Evolutionary conservation across 495 filamentous ascomycete genomes (phyloP).

Genomic region (Hypoxylon trugodes): DNA sequence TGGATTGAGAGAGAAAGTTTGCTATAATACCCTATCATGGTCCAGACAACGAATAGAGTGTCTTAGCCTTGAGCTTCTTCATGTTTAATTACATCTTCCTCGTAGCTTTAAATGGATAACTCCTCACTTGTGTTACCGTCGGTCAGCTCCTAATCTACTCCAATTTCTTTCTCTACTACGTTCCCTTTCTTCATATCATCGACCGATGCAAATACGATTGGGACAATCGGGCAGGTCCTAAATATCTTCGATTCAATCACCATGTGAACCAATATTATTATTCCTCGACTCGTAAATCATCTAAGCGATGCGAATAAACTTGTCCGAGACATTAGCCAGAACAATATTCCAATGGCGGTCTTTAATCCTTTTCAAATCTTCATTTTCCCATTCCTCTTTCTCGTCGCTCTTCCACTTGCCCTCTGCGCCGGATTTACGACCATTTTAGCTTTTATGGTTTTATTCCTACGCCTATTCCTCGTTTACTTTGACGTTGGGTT

Average conservation of each 20-base stretch:
- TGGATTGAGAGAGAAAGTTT: conserved; percentile 26
- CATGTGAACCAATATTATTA: conserved; percentile 26
- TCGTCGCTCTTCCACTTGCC: conserved; percentile 74
- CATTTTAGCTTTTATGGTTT: conserved; percentile 67
- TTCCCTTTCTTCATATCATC: background rate
- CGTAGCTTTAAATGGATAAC: conserved; percentile 5
- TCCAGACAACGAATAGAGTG: conserved; percentile 24
- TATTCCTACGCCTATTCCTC: conserved; percentile 70
- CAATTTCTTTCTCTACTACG: too few relatives aligned
- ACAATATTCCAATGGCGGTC: conserved; percentile 51
- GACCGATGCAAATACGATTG: background rate
- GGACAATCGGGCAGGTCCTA: conserved; percentile 3
- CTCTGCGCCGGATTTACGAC: conserved; percentile 76
- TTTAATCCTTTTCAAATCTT: conserved; percentile 61
- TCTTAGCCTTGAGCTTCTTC: conserved; percentile 31
- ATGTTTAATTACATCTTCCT: conserved; percentile 11
- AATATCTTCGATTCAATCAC: background rate
- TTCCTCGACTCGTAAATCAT: conserved; percentile 7
- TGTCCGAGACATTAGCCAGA: background rate
- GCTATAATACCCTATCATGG: conserved; percentile 23
- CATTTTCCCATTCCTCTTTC: conserved; percentile 67
- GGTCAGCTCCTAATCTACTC: background rate
- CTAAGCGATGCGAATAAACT: conserved; percentile 7
- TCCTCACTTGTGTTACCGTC: conserved; percentile 23
- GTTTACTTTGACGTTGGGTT: conserved; percentile 75